These are phyloP conservation scores for Lipomyces kockii DNA, from an alignment of 805 yeast species.

Conservation along the genomic window DNA sequence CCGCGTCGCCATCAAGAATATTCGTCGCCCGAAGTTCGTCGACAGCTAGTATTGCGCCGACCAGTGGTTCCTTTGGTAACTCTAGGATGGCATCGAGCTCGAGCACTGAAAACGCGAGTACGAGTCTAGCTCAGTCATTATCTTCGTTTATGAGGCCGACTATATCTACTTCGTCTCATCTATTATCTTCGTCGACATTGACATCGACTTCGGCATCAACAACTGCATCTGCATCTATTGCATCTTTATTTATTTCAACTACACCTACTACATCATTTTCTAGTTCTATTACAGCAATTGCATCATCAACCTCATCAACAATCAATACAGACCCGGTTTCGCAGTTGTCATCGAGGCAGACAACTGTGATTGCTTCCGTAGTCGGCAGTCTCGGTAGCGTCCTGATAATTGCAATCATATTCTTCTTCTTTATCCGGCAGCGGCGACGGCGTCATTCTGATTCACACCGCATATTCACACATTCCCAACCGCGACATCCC, in stretches of 20 bases:
- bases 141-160: background rate
- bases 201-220: background rate
- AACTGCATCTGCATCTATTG: background rate
- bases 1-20: background rate
- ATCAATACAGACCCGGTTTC: background rate
- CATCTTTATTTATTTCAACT: background rate
- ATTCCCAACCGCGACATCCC: background rate
- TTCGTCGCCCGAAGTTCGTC: background rate
- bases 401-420: slow-evolving; percentile 10
- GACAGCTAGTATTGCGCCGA: background rate
- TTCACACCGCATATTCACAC: background rate
- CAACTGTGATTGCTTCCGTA: slow-evolving; percentile 29
- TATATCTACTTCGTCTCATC: background rate
- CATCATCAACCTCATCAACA: background rate
- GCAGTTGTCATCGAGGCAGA: background rate
- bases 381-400: slow-evolving; percentile 29
- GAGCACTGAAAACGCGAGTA: background rate
- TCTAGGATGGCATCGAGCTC: background rate
- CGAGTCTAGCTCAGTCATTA: background rate
- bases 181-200: background rate
- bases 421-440: slow-evolving; percentile 14
- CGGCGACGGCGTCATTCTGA: slow-evolving; percentile 2
- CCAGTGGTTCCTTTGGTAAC: background rate
- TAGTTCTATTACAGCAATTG: background rate
- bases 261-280: background rate